Evolutionary conservation across 202 grass and related monocot species (phyloP).

Genomic region (Carex arenaria): DNA sequence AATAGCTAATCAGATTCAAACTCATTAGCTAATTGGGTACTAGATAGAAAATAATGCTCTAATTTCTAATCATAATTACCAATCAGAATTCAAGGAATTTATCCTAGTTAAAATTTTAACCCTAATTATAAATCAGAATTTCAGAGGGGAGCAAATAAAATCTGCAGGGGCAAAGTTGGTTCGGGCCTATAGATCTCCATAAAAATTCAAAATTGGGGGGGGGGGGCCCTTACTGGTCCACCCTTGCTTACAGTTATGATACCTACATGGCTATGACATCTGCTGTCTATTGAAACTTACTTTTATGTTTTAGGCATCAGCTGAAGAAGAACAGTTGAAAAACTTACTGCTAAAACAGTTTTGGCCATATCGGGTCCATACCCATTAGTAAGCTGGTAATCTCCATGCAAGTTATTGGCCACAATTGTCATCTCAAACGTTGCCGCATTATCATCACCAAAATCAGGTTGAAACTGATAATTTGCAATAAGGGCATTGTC

Average conservation of each 20-base stretch:
- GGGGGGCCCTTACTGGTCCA: too few relatives aligned
- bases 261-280: neutral
- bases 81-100: too few relatives aligned
- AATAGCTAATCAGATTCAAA: too few relatives aligned
- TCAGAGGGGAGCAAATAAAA: too few relatives aligned
- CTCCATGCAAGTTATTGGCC: slow-evolving; percentile 62
- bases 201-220: too few relatives aligned
- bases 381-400: slow-evolving; percentile 81
- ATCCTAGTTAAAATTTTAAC: too few relatives aligned
- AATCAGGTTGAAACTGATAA: slow-evolving; percentile 64
- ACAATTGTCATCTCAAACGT: slow-evolving; percentile 72
- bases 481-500: slow-evolving; percentile 48
- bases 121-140: too few relatives aligned
- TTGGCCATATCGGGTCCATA: slow-evolving; percentile 44
- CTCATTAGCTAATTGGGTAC: too few relatives aligned
- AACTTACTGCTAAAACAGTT: slow-evolving; percentile 54
- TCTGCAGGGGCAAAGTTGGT: too few relatives aligned
- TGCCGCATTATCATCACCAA: slow-evolving; percentile 57
- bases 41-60: too few relatives aligned
- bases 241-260: neutral
- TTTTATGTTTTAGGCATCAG: neutral
- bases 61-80: too few relatives aligned
- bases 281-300: neutral
- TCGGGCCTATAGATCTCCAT: too few relatives aligned
- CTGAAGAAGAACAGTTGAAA: neutral